phyloP scores from a whole-genome alignment of 2,329 filamentous ascomycete genomes.

The Rutstroemia sp. region DNA sequence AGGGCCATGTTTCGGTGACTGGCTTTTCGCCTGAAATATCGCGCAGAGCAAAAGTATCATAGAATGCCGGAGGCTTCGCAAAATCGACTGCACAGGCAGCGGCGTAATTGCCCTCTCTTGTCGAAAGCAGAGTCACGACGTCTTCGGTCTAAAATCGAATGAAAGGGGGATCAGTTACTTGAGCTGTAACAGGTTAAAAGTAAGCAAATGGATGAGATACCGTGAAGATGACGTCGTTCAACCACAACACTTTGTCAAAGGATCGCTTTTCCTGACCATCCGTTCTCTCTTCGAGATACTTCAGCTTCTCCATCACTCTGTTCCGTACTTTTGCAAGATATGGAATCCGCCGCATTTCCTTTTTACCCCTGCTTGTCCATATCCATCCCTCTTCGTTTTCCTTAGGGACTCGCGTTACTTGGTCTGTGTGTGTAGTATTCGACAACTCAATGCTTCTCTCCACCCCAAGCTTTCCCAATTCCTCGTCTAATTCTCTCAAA shows the following conservation, averaged over 20 bases:
- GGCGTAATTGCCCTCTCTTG: conserved; percentile 50
- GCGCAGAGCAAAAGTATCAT: conserved; percentile 56
- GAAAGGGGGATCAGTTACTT: background rate
- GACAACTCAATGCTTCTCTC: conserved; percentile 44
- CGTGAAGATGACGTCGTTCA: conserved; percentile 57
- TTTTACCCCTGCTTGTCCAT: conserved; percentile 40
- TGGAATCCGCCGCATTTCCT: conserved; percentile 58
- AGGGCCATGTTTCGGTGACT: conserved; percentile 50
- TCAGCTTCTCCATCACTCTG: conserved; percentile 50
- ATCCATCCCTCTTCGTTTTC: conserved; percentile 42
- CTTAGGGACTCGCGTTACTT: conserved; percentile 35
- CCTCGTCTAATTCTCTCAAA: conserved; percentile 47
- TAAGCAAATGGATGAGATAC: conserved; percentile 28
- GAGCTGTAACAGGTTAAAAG: background rate
- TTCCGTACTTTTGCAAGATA: conserved; percentile 61
- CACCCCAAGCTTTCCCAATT: conserved; percentile 45
- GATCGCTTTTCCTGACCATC: conserved; percentile 15
- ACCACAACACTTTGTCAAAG: conserved; percentile 51
- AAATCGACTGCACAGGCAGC: conserved; percentile 58
- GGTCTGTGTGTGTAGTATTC: conserved; percentile 47
- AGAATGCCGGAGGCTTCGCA: conserved; percentile 32
- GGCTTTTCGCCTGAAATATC: conserved; percentile 45
- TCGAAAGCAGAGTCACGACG: conserved; percentile 47
- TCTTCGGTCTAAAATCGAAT: conserved; percentile 40
- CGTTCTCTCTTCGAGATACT: conserved; percentile 34